A percentile compares a stretch with the other conserved stretches of the same genome.
Evolutionary conservation across 2,329 filamentous ascomycete species (phyloP).

Genomic region (Aspergillus tanneri): DNA sequence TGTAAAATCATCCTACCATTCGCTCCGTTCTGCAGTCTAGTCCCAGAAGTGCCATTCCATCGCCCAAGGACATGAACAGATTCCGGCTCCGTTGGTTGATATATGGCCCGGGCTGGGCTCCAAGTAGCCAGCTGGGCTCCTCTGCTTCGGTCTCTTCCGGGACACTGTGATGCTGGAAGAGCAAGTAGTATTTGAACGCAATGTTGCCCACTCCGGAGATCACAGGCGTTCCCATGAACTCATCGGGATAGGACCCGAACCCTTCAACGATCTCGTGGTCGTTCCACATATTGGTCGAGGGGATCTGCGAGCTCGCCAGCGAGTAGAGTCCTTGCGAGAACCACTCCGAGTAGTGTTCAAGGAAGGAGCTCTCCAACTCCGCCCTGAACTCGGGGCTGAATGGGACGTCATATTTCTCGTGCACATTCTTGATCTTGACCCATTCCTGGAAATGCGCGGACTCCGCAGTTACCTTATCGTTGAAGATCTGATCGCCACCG

Average conservation of each 20-base stretch:
- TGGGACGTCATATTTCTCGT: conserved; percentile 73
- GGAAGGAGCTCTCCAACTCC: conserved; percentile 83
- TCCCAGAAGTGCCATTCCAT: conserved; percentile 76
- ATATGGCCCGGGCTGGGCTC: conserved; percentile 77
- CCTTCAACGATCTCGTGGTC: conserved; percentile 92
- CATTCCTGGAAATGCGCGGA: conserved; percentile 78
- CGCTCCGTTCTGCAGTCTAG: conserved; percentile 90
- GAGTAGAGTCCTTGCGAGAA: conserved; percentile 94
- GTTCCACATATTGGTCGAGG: conserved; percentile 98
- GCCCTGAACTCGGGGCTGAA: conserved; percentile 81
- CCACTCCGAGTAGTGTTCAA: conserved; percentile 88
- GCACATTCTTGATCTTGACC: conserved; percentile 75
- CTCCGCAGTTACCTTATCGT: conserved; percentile 76
- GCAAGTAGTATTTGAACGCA: conserved; percentile 97
- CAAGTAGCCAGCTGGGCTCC: conserved; percentile 90
- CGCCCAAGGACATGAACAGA: conserved; percentile 79
- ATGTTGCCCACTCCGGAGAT: conserved; percentile 87
- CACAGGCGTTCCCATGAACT: conserved; percentile 86
- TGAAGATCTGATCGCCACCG: conserved; percentile 96
- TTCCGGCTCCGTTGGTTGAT: conserved; percentile 84
- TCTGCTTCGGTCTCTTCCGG: conserved; percentile 73
- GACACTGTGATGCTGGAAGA: conserved; percentile 95
- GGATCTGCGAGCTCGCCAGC: conserved; percentile 90
- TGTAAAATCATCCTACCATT: conserved; percentile 48
- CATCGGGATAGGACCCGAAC: conserved; percentile 87